Evolutionary conservation across 768 basidiomycete genomes (phyloP), one percentile per base, ranked within the genome.

Genomic region (Mycena maculata): DNA sequence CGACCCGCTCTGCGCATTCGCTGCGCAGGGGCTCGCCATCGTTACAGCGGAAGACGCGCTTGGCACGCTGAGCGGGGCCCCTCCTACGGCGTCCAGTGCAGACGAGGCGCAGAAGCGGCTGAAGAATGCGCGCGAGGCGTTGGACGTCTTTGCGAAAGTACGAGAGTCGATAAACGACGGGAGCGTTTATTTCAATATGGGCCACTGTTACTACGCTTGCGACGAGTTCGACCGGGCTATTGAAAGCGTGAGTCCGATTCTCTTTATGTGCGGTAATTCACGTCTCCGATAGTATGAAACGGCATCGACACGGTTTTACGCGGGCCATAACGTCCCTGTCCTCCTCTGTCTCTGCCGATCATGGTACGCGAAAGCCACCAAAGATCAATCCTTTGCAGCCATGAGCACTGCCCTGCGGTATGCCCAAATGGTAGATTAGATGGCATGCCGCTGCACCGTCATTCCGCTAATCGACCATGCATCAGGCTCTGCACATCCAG

Each of bases 181-280:
- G 9, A 92, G 92, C 65, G 95, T 98, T 5, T 95, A 96, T 74
- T 84, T 94, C 74, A 99, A 99, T 76, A 96, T 98, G 84, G 98
- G 96, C 0, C 98, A 99, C 74, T 98, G 96, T 73, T 93, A 96
- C 76, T 97, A 94, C 74, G 87, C 89, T 22, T 85, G 94, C 55
- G 97, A 98, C 65, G 97, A 99, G 76, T 98, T 91, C 75, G 97
- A 99, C 69, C 86, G 93, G 53, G 97, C 98, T 1, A 96, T 99
- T 68, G 96, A 99, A 78, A 93, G 94, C 73, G 97, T 98, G 76
- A 76, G 90, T 83, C n/a, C n/a, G n/a, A n/a, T 3, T 15, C 31
- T 55, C 7, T 55, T 4, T 52, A 20, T 23, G 42, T 60, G 28
- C 13, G 57, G 41, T 20, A 6, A 33, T 58, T 42, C 67, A 33